phyloP scores from a whole-genome alignment of 129 eudicot genomes.

The Flaveria sonorensis region DNA sequence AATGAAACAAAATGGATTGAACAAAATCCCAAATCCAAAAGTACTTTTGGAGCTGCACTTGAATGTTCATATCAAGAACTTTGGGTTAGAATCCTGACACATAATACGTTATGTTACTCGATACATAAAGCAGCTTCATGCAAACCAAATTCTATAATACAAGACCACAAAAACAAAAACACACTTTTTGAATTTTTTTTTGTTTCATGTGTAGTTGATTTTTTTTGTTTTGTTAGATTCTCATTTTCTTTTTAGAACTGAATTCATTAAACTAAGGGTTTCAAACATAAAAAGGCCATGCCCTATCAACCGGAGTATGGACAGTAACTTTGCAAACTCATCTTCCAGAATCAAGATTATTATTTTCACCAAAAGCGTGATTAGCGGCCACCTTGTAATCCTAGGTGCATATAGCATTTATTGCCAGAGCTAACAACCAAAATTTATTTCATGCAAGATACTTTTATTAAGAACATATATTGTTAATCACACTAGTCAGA shows the following conservation, averaged over 20 bases:
- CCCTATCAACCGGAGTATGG: not conserved
- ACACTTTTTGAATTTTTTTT: not conserved
- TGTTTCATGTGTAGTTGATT: not conserved
- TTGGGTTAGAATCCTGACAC: not conserved
- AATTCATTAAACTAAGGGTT: too few species aligned
- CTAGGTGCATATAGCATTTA: not conserved
- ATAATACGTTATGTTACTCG: not conserved
- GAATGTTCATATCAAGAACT: not conserved
- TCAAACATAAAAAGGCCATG: not conserved
- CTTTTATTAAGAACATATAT: not conserved
- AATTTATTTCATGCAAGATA: slow-evolving; percentile 7
- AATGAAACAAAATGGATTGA: slow-evolving; percentile 2
- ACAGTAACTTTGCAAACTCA: not conserved
- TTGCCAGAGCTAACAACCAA: not conserved
- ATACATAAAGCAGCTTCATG: not conserved
- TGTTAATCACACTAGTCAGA: not conserved
- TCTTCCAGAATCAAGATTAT: not conserved
- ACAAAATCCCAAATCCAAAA: not conserved
- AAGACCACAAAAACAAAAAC: not conserved
- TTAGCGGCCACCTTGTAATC: not conserved
- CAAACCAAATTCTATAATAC: not conserved
- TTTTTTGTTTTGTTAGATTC: not conserved
- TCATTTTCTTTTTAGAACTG: not conserved
- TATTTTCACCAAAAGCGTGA: not conserved
- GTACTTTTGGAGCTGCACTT: not conserved